These are phyloP conservation scores for Pilatotrama ljubarskyi DNA, from an alignment of 768 basidiomycete genomes.

Conservation along the genomic window DNA sequence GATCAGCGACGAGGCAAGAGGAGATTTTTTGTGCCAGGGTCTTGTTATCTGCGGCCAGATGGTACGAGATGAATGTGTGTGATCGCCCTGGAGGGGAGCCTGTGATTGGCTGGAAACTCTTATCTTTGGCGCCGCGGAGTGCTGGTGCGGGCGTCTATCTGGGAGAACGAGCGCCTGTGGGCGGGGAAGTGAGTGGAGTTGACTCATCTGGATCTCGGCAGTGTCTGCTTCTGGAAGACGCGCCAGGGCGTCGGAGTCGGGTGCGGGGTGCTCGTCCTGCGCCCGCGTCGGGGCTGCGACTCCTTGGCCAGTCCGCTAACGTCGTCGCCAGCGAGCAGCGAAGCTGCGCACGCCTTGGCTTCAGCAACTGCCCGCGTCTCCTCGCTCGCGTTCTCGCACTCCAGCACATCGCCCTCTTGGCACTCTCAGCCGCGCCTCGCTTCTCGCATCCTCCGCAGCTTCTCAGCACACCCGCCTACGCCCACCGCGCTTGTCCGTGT, in stretches of 20 bases:
- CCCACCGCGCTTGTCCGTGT: background rate
- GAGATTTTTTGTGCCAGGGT: background rate
- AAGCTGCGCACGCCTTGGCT: background rate
- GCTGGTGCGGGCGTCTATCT: background rate
- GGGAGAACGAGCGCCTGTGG: background rate
- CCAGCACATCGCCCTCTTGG: background rate
- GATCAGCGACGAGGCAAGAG: background rate
- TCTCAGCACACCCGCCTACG: background rate
- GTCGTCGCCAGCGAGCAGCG: background rate
- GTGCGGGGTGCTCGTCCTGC: background rate
- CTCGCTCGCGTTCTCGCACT: background rate
- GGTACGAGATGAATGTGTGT: constrained; percentile 7
- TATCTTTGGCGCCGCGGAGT: constrained; percentile 17
- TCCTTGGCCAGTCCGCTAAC: background rate
- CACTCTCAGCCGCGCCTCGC: background rate
- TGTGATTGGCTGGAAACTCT: constrained; percentile 12
- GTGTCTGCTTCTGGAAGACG: background rate
- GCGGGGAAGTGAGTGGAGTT: background rate
- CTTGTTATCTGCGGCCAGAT: constrained; percentile 3
- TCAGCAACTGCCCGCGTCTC: background rate
- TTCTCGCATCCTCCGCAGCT: background rate
- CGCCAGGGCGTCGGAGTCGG: background rate
- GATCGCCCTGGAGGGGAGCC: background rate
- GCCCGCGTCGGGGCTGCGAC: background rate
- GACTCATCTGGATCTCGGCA: background rate